phyloP scores from a whole-genome alignment of 805 yeast species.

The Saccharomycopsis sp. region DNA sequence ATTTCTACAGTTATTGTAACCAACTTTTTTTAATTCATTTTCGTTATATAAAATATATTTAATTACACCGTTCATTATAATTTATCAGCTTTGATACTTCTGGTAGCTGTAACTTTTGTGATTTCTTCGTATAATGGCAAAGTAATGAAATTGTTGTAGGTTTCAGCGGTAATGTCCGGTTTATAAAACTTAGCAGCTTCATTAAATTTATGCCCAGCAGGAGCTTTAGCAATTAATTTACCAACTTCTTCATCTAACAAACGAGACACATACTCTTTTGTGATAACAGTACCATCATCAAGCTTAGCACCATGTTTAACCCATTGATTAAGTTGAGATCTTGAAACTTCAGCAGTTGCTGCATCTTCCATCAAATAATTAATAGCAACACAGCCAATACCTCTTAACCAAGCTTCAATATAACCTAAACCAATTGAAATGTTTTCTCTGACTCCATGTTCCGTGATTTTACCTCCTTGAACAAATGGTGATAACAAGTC shows the following conservation, averaged over 20 bases:
- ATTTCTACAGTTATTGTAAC: too few species aligned
- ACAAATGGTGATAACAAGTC: constrained; percentile 57
- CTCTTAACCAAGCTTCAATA: constrained; percentile 70
- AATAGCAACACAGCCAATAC: constrained; percentile 67
- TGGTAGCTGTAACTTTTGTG: constrained; percentile 28
- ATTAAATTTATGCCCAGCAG: constrained; percentile 42
- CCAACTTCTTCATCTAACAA: constrained; percentile 50
- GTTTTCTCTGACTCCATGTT: constrained; percentile 58
- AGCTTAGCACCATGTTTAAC: constrained; percentile 55
- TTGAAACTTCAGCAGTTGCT: constrained; percentile 72
- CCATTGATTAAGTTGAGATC: constrained; percentile 72
- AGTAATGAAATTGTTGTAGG: constrained; percentile 60
- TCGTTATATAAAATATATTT: too few species aligned
- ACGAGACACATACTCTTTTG: constrained; percentile 42
- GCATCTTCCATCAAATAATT: constrained; percentile 75
- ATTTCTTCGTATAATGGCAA: constrained; percentile 55
- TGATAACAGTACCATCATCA: constrained; percentile 46
- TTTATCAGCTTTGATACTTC: constrained; percentile 12
- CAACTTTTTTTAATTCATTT: too few species aligned
- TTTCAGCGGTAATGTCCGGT: constrained; percentile 60
- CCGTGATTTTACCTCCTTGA: constrained; percentile 53
- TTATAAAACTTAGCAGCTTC: constrained; percentile 51
- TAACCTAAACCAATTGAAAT: constrained; percentile 58
- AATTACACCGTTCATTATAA: constrained; percentile 5
- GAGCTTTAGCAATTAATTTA: constrained; percentile 42